Percentiles rank a stretch among this genome's conserved stretches.
Conservation (phyloP, 225 moss, liverwort and hornwort species). For the Pleurozium schreberi region DNA sequence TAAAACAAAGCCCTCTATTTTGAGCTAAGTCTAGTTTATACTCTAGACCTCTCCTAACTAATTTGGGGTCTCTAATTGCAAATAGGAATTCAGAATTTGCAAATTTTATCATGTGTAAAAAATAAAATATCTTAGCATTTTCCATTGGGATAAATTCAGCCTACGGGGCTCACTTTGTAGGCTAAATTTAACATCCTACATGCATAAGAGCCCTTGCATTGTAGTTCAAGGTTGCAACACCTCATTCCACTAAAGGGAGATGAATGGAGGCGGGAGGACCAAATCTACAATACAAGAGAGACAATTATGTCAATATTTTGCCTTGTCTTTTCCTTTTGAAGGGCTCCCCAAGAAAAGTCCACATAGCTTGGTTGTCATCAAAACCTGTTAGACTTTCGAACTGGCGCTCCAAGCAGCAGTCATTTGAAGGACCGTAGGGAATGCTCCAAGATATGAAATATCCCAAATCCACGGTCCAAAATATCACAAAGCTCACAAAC, state of each 20-base stretch:
- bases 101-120: too few species aligned
- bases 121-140: too few species aligned
- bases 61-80: too few species aligned
- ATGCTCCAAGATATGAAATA: background rate
- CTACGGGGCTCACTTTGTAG: too few species aligned
- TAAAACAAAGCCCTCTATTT: too few species aligned
- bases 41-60: too few species aligned
- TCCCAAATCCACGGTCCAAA: background rate
- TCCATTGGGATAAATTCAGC: too few species aligned
- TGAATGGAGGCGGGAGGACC: accelerated
- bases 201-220: background rate
- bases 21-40: too few species aligned
- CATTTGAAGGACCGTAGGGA: background rate
- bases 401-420: too few species aligned
- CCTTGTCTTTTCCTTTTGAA: background rate
- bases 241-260: background rate
- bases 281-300: background rate
- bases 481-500: background rate
- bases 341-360: background rate
- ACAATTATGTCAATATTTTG: background rate
- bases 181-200: too few species aligned
- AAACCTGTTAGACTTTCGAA: background rate
- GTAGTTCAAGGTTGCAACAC: accelerated
- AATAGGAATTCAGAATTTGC: too few species aligned
- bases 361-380: background rate